phyloP scores from a whole-genome alignment of 768 basidiomycete species.

The Rhodocollybia butyracea region DNA sequence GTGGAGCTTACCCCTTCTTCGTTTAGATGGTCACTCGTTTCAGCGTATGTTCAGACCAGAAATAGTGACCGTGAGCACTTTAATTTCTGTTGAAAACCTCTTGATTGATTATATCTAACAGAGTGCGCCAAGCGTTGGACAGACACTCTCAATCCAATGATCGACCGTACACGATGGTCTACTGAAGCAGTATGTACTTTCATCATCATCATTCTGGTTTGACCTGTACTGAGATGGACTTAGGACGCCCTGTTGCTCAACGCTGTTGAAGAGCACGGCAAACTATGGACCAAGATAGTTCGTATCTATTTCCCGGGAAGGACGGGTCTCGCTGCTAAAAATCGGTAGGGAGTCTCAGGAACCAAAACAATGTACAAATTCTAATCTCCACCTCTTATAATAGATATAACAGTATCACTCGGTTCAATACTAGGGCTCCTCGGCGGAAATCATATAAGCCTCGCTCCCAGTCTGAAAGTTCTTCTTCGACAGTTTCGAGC shows the following conservation, averaged over 20 bases:
- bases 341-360: conserved; percentile 34
- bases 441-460: conserved; percentile 1
- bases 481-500: neutral
- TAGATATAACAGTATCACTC: conserved; percentile 9
- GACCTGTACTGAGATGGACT: conserved; percentile 8
- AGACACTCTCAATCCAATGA: conserved; percentile 57
- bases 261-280: conserved; percentile 53
- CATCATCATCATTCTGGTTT: neutral
- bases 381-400: neutral
- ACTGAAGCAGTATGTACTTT: conserved; percentile 41
- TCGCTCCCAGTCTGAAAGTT: neutral
- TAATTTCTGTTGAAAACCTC: conserved; percentile 1
- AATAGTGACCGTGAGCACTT: conserved; percentile 56
- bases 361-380: neutral
- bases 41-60: conserved; percentile 50
- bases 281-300: conserved; percentile 61
- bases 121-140: conserved; percentile 65
- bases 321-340: conserved; percentile 58
- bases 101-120: conserved; percentile 20
- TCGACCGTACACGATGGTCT: conserved; percentile 59
- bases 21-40: conserved; percentile 54
- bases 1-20: conserved; percentile 2
- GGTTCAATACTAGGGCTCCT: neutral
- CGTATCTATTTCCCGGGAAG: conserved; percentile 59
- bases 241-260: conserved; percentile 53